These are phyloP conservation scores for Ustilaginoidea virens DNA, from an alignment of 2,329 filamentous ascomycete species.

Conservation along the genomic window DNA sequence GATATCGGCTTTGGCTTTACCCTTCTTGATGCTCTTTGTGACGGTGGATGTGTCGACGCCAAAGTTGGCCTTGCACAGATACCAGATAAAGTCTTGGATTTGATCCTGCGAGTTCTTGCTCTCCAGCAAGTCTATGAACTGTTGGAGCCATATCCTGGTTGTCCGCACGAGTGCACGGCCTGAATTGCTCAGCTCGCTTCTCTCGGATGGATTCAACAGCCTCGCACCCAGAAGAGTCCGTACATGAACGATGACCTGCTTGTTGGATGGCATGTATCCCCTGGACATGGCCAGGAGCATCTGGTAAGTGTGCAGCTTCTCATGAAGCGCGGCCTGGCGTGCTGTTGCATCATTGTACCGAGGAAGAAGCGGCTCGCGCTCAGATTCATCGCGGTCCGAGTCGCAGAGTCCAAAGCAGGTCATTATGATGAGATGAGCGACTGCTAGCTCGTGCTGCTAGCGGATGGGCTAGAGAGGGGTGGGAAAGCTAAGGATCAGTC, in stretches of 20 bases:
- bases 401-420: slow-evolving; percentile 50
- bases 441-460: background rate
- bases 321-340: slow-evolving; percentile 61
- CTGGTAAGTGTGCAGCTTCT: slow-evolving; percentile 88
- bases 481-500: too few relatives aligned
- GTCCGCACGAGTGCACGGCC: slow-evolving; percentile 60
- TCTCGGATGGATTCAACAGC: slow-evolving; percentile 54
- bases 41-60: slow-evolving; percentile 17
- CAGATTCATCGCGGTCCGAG: slow-evolving; percentile 26
- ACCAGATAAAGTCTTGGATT: slow-evolving; percentile 87
- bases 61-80: slow-evolving; percentile 56
- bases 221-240: slow-evolving; percentile 65
- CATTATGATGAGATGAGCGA: slow-evolving; percentile 23
- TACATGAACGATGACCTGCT: slow-evolving; percentile 67
- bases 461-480: too few relatives aligned
- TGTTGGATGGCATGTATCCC: slow-evolving; percentile 85
- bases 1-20: slow-evolving; percentile 18
- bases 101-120: slow-evolving; percentile 77
- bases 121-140: slow-evolving; percentile 67
- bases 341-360: slow-evolving; percentile 70
- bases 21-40: slow-evolving; percentile 11
- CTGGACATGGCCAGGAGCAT: slow-evolving; percentile 69
- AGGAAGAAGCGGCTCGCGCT: slow-evolving; percentile 67
- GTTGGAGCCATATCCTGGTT: slow-evolving; percentile 55
- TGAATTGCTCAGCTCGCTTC: slow-evolving; percentile 53